These are phyloP conservation scores for Geosmithia morbida DNA, from an alignment of 2,329 filamentous ascomycete species.

Conservation along the genomic window DNA sequence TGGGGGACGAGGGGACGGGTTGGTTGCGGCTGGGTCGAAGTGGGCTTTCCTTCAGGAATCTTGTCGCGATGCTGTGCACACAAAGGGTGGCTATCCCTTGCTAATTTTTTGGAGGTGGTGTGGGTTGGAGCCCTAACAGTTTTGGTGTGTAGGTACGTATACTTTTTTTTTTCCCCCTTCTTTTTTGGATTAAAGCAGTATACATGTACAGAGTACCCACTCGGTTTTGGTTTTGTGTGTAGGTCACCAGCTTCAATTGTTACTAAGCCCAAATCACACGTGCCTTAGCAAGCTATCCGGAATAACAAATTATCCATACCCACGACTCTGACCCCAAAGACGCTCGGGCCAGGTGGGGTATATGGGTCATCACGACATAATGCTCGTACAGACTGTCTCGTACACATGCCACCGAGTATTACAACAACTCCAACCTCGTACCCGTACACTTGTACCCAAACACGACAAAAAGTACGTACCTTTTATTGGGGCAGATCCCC, in stretches of 20 bases:
- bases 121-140: slow-evolving; percentile 17
- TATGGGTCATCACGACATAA: background rate
- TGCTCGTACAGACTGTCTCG: background rate
- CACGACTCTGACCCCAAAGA: background rate
- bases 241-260: too few relatives aligned
- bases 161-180: too few relatives aligned
- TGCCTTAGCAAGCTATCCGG: too few relatives aligned
- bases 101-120: slow-evolving; percentile 12
- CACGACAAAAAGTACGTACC: background rate
- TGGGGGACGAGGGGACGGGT: slow-evolving; percentile 20
- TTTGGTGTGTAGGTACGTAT: background rate
- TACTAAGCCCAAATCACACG: too few relatives aligned
- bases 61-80: slow-evolving; percentile 3
- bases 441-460: too few relatives aligned
- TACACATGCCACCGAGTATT: too few relatives aligned
- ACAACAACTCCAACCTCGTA: too few relatives aligned
- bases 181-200: too few relatives aligned
- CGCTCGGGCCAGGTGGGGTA: background rate
- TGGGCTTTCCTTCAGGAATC: too few relatives aligned
- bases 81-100: slow-evolving; percentile 1
- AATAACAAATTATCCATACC: too few relatives aligned
- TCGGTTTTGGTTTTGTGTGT: background rate
- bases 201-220: background rate
- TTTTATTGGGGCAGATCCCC: background rate
- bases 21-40: slow-evolving; percentile 4